A percentile compares a stretch with the other conserved stretches of the same genome.
Conservation (phyloP, 2,329 filamentous ascomycete species). For the Seiridium unicorne region DNA sequence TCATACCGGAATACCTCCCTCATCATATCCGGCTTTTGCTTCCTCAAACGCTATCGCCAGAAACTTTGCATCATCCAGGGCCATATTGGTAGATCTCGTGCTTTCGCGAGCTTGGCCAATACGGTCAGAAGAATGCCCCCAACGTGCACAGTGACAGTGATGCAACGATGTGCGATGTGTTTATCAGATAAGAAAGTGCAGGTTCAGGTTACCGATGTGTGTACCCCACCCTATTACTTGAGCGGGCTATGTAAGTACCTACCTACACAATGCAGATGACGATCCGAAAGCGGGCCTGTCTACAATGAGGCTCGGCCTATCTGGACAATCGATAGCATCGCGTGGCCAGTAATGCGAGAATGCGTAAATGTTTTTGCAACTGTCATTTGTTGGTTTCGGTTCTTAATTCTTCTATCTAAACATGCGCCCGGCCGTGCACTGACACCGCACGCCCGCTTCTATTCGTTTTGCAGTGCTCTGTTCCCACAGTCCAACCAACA, state of each 20-base stretch:
- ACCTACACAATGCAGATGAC: background rate
- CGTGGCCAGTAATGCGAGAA: too few species aligned
- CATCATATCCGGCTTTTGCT: slow-evolving; percentile 40
- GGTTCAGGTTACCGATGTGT: background rate
- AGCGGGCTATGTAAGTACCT: background rate
- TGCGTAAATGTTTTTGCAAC: too few species aligned
- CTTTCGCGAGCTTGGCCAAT: too few species aligned
- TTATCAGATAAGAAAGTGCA: background rate
- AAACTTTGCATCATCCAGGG: slow-evolving; percentile 40
- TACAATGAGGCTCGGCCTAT: too few species aligned
- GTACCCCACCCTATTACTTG: background rate
- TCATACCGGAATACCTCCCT: slow-evolving; percentile 48
- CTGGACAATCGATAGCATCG: too few species aligned
- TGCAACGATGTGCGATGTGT: background rate
- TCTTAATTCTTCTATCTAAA: background rate
- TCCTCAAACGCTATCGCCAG: slow-evolving; percentile 46
- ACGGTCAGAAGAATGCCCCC: too few species aligned
- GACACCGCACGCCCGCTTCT: background rate
- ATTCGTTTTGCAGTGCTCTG: background rate
- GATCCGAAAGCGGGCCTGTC: background rate
- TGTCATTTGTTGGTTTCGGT: background rate
- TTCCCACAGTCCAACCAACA: background rate
- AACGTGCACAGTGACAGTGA: too few species aligned
- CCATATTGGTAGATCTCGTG: background rate
- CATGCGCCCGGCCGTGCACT: background rate